Conservation (phyloP, 2,329 filamentous ascomycete genomes). For the Xylaria sp. region DNA sequence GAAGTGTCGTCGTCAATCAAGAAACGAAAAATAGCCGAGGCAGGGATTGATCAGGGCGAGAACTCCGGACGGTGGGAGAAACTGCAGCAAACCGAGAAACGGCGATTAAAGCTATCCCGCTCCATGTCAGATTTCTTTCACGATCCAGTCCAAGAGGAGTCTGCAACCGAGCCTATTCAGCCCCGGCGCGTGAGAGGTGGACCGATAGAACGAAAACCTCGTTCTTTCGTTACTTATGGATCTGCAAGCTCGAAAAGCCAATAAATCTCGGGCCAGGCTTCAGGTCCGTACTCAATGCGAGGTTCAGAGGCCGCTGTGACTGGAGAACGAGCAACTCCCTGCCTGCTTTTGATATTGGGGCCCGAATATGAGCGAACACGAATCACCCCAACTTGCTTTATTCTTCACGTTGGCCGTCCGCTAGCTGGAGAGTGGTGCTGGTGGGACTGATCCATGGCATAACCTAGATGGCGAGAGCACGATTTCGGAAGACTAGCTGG, state of each 20-base stretch:
- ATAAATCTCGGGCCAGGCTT: not conserved
- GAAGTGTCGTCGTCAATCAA: not conserved
- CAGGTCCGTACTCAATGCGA: not conserved
- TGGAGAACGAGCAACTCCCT: not conserved
- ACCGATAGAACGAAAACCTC: slow-evolving; percentile 16
- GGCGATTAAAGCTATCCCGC: slow-evolving; percentile 14
- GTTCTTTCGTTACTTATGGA: slow-evolving; percentile 20
- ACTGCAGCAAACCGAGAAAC: not conserved
- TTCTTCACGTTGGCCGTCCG: not conserved
- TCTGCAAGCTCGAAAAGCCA: not conserved
- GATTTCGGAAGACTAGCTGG: not conserved
- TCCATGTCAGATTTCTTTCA: slow-evolving; percentile 22
- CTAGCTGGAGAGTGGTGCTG: not conserved
- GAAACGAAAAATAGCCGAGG: slow-evolving; percentile 11
- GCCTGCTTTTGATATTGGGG: not conserved
- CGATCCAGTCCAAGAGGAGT: not conserved
- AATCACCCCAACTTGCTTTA: not conserved
- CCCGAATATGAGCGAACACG: not conserved
- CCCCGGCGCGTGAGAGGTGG: slow-evolving; percentile 5
- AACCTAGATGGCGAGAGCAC: not conserved
- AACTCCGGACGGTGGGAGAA: slow-evolving; percentile 5
- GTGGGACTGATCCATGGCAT: not conserved
- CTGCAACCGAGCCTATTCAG: slow-evolving; percentile 2
- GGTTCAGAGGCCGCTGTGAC: not conserved
- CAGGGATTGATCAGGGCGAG: slow-evolving; percentile 6